Evolutionary conservation across 1,284 basidiomycete species (phyloP).

Genomic region (Hypsizygus ulmarius): DNA sequence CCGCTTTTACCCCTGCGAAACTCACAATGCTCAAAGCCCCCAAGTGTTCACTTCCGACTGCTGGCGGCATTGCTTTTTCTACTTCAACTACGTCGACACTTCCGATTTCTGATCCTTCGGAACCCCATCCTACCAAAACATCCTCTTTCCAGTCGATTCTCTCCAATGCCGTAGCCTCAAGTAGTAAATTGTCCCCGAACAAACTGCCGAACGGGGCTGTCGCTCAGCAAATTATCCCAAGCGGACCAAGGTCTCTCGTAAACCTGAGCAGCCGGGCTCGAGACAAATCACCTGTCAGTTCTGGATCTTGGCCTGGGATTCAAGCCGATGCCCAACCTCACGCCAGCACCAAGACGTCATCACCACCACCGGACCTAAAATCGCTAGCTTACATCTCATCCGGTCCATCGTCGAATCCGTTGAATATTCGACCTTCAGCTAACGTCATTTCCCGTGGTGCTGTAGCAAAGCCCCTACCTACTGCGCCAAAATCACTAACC

Average conservation of each 20-base stretch:
- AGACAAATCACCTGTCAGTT: constrained; percentile 19
- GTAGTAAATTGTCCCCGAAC: constrained; percentile 24
- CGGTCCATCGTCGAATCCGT: constrained; percentile 45
- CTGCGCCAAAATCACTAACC: constrained; percentile 11
- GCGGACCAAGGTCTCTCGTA: constrained; percentile 6
- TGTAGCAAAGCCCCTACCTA: constrained; percentile 5
- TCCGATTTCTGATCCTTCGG: background rate
- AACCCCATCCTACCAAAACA: background rate
- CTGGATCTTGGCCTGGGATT: background rate
- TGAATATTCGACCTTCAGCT: constrained; percentile 47
- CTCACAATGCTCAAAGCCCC: too few relatives aligned
- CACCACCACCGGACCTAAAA: constrained; percentile 38
- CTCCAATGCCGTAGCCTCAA: constrained; percentile 28
- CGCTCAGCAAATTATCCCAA: constrained; percentile 3
- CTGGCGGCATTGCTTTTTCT: background rate
- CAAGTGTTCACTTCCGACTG: too few relatives aligned
- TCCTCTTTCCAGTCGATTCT: background rate
- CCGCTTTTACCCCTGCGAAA: too few relatives aligned
- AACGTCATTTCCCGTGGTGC: constrained; percentile 1
- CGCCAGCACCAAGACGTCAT: constrained; percentile 3
- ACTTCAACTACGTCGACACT: background rate
- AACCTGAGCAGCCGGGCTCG: constrained; percentile 17
- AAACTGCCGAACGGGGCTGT: background rate
- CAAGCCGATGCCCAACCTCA: constrained; percentile 2
- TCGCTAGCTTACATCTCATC: constrained; percentile 35